Base-by-base conservation (phyloP, 768 basidiomycete species). In the Phaeotremella fagi region DNA sequence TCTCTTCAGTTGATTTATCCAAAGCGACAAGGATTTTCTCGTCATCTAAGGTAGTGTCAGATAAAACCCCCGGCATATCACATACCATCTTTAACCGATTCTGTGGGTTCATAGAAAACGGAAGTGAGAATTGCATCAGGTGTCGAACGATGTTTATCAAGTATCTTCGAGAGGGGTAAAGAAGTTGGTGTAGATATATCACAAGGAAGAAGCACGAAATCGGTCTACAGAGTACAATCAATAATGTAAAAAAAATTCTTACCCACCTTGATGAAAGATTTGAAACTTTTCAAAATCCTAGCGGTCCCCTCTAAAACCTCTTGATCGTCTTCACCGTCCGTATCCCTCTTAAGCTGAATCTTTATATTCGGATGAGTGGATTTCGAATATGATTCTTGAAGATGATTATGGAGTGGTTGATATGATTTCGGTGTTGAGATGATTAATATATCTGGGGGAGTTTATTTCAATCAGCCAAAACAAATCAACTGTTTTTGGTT, bases 161-260 rank as follows among this genome's bases (percentile, higher is more conserved):
- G 77, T 1, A 95, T 75, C 0, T 75, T 76, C 26, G 80, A 79
- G 5, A 97, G 80, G 4, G 85, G 78, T n/a, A 95, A 79, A 0
- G 81, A 76, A 0, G 84, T 77, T 0, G 90, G 85, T 7, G 90
- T 85, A 20, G 90, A 80, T 45, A 95, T 88, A 72, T 97, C 92
- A 68, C 90, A 95, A 5, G 92, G 86, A 1, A 97, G 80, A 22
- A 97, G 74, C 35, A 95, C 81, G 72, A 95, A 92, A 73, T 95
- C 92, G 55, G 83, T 61, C 76, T 78, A 46, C 27, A 29, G 15
- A 15, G 23, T 35, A 3, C 20, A 33, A 35, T 54, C 18, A 54
- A 51, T 43, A 26, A 18, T n/a, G 14, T 28, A 20, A 41, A 36
- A 29, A 25, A 24, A 24, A 7, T 33, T 24, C 31, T 25, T 16